These are phyloP conservation scores for Pholiota conissans DNA, from an alignment of 768 basidiomycete genomes.

Conservation along the genomic window DNA sequence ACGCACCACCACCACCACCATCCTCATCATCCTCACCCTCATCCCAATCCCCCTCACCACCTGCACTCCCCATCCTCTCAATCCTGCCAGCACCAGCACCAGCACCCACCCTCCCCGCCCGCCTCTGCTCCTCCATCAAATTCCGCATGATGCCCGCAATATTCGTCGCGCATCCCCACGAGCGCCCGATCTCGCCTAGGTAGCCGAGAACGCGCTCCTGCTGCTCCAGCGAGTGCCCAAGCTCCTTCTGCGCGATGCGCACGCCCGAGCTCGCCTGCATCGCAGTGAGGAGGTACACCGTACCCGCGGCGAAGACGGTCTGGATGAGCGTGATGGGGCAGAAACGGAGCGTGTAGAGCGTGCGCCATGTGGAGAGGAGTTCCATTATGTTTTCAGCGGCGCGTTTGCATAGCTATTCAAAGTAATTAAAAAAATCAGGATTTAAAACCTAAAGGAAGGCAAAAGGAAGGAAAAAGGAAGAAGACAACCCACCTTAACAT, in stretches of 20 bases:
- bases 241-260: slow-evolving; percentile 47
- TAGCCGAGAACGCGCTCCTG: slow-evolving; percentile 49
- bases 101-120: slow-evolving; percentile 14
- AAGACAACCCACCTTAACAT: slow-evolving; percentile 44
- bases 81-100: slow-evolving; percentile 4
- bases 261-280: slow-evolving; percentile 51
- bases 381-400: slow-evolving; percentile 58
- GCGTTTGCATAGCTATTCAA: slow-evolving; percentile 55
- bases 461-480: slow-evolving; percentile 18
- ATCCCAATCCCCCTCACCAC: no score
- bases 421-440: no score
- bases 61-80: slow-evolving; percentile 13
- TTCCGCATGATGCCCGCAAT: slow-evolving; percentile 47
- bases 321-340: slow-evolving; percentile 59
- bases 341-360: slow-evolving; percentile 56
- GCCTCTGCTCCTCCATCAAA: slow-evolving; percentile 38
- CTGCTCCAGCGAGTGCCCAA: slow-evolving; percentile 41
- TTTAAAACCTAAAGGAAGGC: no score
- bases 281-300: slow-evolving; percentile 53
- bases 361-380: slow-evolving; percentile 47
- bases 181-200: slow-evolving; percentile 51
- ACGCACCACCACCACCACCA: slow-evolving; percentile 4
- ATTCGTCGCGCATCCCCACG: slow-evolving; percentile 53
- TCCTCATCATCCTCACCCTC: slow-evolving; percentile 15
- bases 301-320: slow-evolving; percentile 59